Base-by-base conservation (phyloP, 176 grass and related monocot genomes). In the Carex parvula region DNA sequence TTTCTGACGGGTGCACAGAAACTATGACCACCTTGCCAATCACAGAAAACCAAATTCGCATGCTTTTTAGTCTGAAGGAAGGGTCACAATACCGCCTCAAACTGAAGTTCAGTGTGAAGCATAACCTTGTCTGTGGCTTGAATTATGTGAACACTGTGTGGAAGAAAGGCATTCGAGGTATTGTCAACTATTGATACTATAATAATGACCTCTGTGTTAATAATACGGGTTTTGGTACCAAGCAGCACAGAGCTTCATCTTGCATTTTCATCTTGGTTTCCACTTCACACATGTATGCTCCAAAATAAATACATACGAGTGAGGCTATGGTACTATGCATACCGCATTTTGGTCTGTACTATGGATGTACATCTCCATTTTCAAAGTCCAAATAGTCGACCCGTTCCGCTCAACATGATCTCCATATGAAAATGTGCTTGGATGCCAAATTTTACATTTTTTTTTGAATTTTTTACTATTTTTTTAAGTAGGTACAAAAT, bases 101-200 rank as follows among this genome's bases (percentile, higher is more conserved):
- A 81, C 79, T 89, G 22, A 86, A 84, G 60, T 89, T 89, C 48
- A 83, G 79, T 63, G 88, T 89, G 56, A 86, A 62, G 52, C 88
- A 89, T 89, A 89, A 89, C 68, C 85, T 89, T 37, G 88, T 89
- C 15, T 89, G 84, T 79, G 88, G 88, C 58, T 79, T 89, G 65
- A 69, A 80, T 79, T 89, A 89, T 65, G 85, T 81, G 18, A 89
- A 89, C 84, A 71, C 70, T 55, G 88, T 86, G 33, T 86, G 88
- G 88, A 89, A 89, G 84, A 89, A 85, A 89, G 88, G 88, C 29
- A 48, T 89, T 44, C 80, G 37, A 70, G 88, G 88, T 89, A 64
- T 57, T 55, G n/a, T 62, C 44, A 68, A 16, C 22, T n/a, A 30
- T 50, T 76, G n/a, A 55, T 71, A 60, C 56, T 64, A 54, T 77